Evolutionary conservation across 108 stramenopile genomes (phyloP).

Genomic region (Nannochloropsis salina): DNA sequence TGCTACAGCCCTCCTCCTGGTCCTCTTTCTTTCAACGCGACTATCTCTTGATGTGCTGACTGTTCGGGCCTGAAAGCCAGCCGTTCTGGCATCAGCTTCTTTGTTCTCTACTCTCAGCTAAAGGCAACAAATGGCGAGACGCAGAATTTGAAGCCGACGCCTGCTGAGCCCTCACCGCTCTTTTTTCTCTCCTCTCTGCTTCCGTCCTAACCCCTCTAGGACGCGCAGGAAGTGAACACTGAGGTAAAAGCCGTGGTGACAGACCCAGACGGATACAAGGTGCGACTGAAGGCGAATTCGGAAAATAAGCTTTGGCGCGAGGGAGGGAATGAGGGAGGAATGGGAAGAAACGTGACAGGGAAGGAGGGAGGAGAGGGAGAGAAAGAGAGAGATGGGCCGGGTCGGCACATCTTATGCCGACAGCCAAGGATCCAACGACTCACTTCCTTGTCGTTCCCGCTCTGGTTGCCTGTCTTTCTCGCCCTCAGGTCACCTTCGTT

Average conservation of each 20-base stretch:
- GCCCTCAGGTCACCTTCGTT: background rate
- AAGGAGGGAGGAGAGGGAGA: background rate
- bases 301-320: background rate
- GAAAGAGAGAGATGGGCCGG: background rate
- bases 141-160: too few species aligned
- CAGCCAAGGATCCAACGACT: background rate
- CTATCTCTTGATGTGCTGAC: too few species aligned
- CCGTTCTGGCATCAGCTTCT: too few species aligned
- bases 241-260: background rate
- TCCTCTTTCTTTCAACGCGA: background rate
- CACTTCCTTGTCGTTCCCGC: background rate
- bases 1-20: background rate
- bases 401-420: background rate
- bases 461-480: background rate
- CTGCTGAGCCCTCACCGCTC: too few species aligned
- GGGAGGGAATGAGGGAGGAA: background rate
- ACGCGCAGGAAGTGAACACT: background rate
- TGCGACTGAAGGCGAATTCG: background rate
- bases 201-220: background rate
- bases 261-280: background rate
- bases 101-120: too few species aligned
- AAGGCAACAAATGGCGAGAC: too few species aligned
- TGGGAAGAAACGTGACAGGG: background rate
- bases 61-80: too few species aligned
- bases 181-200: too few species aligned